phyloP scores from a whole-genome alignment of 352 stramenopile species.

The Phytopythium delawarense region DNA sequence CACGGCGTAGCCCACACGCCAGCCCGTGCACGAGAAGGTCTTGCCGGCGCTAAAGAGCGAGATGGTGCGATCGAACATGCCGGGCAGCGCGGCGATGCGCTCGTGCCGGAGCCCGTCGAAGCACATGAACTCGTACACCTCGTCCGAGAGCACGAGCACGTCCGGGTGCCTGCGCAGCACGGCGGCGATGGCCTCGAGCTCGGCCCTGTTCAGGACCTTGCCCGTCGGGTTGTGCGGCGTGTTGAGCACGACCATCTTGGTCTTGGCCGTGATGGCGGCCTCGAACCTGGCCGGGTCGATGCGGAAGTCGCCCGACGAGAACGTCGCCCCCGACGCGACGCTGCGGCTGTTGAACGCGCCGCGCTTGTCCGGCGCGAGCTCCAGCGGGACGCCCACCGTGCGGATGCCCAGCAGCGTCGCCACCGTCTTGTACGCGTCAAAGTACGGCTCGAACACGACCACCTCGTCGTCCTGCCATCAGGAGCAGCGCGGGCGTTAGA shows the following conservation, averaged over 20 bases:
- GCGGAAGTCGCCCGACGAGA: constrained; percentile 72
- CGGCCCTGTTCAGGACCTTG: constrained; percentile 94
- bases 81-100: constrained; percentile 70
- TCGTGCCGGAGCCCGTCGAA: constrained; percentile 74
- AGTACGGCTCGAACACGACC: constrained; percentile 88
- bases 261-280: constrained; percentile 83
- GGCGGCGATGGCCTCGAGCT: constrained; percentile 91
- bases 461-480: constrained; percentile 67
- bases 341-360: constrained; percentile 30
- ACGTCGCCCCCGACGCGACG: constrained; percentile 17
- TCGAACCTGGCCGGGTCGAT: constrained; percentile 88
- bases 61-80: constrained; percentile 87
- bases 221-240: constrained; percentile 99
- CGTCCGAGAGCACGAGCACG: constrained; percentile 94
- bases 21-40: constrained; percentile 93
- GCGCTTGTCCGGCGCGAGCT: constrained; percentile 43
- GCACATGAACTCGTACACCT: constrained; percentile 99
- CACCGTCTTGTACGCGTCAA: constrained; percentile 88
- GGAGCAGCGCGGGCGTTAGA: background rate
- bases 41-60: constrained; percentile 93
- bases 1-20: constrained; percentile 87
- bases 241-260: constrained; percentile 96
- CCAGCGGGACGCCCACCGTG: constrained; percentile 68
- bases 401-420: constrained; percentile 79
- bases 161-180: constrained; percentile 85